These are phyloP conservation scores for Didymella glomerata DNA, from an alignment of 2,329 filamentous ascomycete species.

Conservation along the genomic window DNA sequence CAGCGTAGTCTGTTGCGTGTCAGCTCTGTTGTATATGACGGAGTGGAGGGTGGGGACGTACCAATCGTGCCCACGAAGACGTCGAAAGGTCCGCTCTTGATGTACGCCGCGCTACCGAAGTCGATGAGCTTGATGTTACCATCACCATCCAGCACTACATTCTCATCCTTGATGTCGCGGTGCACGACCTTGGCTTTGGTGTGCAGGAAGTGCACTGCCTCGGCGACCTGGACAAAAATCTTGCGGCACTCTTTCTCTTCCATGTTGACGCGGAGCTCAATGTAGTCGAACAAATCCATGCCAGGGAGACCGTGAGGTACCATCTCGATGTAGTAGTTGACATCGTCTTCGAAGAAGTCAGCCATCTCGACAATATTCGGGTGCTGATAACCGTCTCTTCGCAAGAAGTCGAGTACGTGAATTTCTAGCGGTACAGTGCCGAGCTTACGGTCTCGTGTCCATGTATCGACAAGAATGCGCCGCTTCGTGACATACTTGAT, in stretches of 20 bases:
- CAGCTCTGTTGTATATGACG: not conserved
- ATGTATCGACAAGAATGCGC: constrained; percentile 96
- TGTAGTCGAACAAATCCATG: constrained; percentile 99
- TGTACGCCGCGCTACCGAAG: constrained; percentile 97
- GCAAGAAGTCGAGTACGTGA: constrained; percentile 92
- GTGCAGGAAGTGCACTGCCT: constrained; percentile 89
- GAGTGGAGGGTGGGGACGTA: constrained; percentile 57
- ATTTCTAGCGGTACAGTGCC: constrained; percentile 97
- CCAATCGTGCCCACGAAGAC: constrained; percentile 99
- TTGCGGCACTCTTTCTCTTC: constrained; percentile 91
- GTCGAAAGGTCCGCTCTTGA: constrained; percentile 97
- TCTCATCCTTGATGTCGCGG: constrained; percentile 98
- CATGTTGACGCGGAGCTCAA: constrained; percentile 95
- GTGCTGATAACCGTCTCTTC: constrained; percentile 72
- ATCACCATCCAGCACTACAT: constrained; percentile 94
- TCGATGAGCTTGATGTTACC: constrained; percentile 97
- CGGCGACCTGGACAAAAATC: constrained; percentile 93
- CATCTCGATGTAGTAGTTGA: constrained; percentile 99
- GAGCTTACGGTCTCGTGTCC: constrained; percentile 91
- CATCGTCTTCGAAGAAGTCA: constrained; percentile 77
- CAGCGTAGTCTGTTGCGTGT: constrained; percentile 80
- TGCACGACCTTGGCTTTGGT: constrained; percentile 91
- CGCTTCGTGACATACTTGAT: constrained; percentile 98
- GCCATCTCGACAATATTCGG: constrained; percentile 74
- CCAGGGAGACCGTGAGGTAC: constrained; percentile 91